Conservation (phyloP, 345 rosid genomes). For the Carallia pectinifolia region DNA sequence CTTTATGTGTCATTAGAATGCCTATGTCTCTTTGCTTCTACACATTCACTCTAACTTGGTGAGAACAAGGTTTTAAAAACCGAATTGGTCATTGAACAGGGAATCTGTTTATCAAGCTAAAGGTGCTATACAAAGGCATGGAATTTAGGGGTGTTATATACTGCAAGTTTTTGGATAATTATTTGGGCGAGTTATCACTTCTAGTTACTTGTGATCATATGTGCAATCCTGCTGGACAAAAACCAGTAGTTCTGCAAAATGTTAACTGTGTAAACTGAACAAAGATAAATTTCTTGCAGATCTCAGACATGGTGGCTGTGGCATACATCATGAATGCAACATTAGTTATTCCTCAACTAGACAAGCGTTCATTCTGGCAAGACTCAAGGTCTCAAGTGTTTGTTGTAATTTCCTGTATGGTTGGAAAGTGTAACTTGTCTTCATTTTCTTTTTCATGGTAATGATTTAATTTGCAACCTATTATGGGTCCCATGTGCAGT, state of each 20-base stretch:
- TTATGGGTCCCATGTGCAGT: constrained; percentile 39
- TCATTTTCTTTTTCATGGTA: neutral
- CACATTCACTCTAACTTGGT: neutral
- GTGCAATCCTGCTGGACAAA: neutral
- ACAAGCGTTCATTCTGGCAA: constrained; percentile 88
- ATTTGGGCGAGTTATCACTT: neutral
- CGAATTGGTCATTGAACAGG: too few relatives aligned
- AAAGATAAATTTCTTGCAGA: constrained; percentile 40
- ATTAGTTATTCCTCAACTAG: constrained; percentile 83
- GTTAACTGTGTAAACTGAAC: constrained; percentile 7
- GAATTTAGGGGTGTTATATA: neutral
- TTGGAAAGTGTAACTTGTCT: neutral
- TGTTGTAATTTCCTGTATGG: neutral
- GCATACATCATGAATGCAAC: constrained; percentile 91
- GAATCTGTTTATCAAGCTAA: neutral
- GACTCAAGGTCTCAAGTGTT: constrained; percentile 65
- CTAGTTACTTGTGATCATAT: neutral
- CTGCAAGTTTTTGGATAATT: too few relatives aligned
- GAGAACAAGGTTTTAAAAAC: too few relatives aligned
- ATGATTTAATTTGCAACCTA: constrained; percentile 19
- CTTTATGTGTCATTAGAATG: neutral
- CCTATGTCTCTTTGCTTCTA: neutral
- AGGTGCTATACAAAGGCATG: neutral
- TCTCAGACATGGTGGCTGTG: constrained; percentile 90
- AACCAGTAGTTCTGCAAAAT: neutral